Evolutionary conservation across 441 rosid species (phyloP), one percentile per base, ranked within the genome.

Genomic region (Aleurites moluccanus): DNA sequence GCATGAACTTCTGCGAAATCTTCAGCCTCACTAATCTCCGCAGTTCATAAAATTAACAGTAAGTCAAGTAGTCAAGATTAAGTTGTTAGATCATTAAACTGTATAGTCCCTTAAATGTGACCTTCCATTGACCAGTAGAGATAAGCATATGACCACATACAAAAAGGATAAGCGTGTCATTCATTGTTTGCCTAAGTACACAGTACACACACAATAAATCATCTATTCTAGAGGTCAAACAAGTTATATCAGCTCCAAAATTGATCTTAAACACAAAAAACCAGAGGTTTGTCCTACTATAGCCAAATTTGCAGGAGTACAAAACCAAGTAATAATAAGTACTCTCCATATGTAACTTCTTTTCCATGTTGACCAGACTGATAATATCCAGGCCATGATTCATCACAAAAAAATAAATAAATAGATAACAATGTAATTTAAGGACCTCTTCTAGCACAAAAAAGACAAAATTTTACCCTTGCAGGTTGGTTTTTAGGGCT

Each of bases 401-500:
- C 55, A 23, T 14, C 38, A 35, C 38, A 35, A 35, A 33, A 33
- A 2, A 33, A 35, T 0, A 23, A 25, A 9, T n/a, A 21, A 2
- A n/a, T n/a, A n/a, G n/a, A n/a, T 21, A 13, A 1, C 28, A 44
- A 8, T 6, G 25, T 33, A 20, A 49, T 3, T 8, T 28, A 66
- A 42, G 30, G 30, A n/a, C n/a, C n/a, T n/a, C n/a, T n/a, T n/a
- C n/a, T n/a, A 64, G 60, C 25, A 70, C 16, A 28, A 66, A 56
- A 61, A 40, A 40, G 49, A 21, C 27, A 50, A 50, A 18, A 61
- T 10, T 56, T 72, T 85, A 88, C 90, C 88, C 87, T 83, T 49
- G 89, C 87, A 73, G 86, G 79, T 74, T 88, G 92, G 59, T 85
- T 85, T 76, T 84, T 87, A 50, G 90, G 89, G 71, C 90, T 87